Conservation (phyloP, 306 rosid genomes). For the Calophaca sinica region DNA sequence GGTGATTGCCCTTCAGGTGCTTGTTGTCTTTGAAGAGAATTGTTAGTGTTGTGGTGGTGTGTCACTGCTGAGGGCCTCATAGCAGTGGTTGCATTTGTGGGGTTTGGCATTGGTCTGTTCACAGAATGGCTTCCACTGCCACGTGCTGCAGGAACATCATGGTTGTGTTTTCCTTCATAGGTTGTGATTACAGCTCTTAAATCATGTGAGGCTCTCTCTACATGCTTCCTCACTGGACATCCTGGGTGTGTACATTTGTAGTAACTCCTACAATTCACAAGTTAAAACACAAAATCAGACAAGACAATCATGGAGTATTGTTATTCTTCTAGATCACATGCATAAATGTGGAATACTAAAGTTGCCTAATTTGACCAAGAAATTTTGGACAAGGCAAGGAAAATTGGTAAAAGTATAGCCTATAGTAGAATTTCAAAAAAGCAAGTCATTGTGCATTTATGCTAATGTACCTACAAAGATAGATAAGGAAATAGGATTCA, state of each 20-base stretch:
- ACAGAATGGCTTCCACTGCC: constrained; percentile 75
- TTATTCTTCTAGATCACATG: constrained; percentile 34
- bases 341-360: background rate
- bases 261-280: constrained; percentile 74
- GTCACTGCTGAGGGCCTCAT: constrained; percentile 55
- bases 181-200: constrained; percentile 89
- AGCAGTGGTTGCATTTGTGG: constrained; percentile 46
- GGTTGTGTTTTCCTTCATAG: constrained; percentile 95
- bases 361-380: constrained; percentile 46
- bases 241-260: constrained; percentile 86
- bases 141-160: constrained; percentile 90
- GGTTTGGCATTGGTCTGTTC: constrained; percentile 59
- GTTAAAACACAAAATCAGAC: constrained; percentile 26
- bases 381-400: constrained; percentile 16
- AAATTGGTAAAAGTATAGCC: background rate
- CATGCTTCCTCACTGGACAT: constrained; percentile 95
- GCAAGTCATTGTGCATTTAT: background rate
- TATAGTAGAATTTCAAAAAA: constrained; percentile 1
- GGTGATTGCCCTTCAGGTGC: constrained; percentile 61
- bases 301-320: background rate
- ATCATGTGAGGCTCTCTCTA: constrained; percentile 88
- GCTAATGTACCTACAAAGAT: constrained; percentile 11
- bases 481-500: constrained; percentile 28
- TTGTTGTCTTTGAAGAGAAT: constrained; percentile 45
- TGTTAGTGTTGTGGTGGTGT: constrained; percentile 30